phyloP scores from a whole-genome alignment of 495 filamentous ascomycete genomes.

The Tuber indicum region DNA sequence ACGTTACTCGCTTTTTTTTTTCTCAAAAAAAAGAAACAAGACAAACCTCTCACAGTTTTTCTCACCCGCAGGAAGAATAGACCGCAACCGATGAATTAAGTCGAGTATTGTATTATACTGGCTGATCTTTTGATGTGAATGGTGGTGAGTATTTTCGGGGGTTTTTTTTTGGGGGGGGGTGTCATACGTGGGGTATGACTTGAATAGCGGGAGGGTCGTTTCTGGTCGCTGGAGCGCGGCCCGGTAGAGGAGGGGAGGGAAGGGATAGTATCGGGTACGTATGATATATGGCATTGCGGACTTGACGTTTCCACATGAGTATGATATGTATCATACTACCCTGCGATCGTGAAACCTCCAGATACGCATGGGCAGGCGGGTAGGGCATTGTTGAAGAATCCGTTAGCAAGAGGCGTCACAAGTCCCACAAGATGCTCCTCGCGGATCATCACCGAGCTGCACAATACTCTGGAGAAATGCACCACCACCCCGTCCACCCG shows the following conservation, averaged over 20 bases:
- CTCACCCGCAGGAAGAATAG: not conserved
- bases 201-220: not conserved
- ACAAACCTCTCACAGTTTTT: not conserved
- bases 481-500: not conserved
- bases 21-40: not conserved
- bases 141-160: not conserved
- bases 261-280: not conserved
- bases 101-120: not conserved
- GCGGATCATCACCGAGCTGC: not conserved
- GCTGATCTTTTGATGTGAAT: not conserved
- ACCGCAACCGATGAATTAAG: not conserved
- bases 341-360: not conserved
- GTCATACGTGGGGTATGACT: not conserved
- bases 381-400: not conserved
- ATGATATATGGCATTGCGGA: not conserved
- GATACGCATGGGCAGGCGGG: not conserved
- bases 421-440: not conserved
- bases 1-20: not conserved
- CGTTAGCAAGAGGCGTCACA: not conserved
- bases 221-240: not conserved
- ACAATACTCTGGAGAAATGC: not conserved
- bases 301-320: not conserved
- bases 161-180: not conserved
- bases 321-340: not conserved
- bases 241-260: not conserved